Evolutionary conservation across 1,284 basidiomycete genomes (phyloP).

Genomic region (Moniliella sp.): DNA sequence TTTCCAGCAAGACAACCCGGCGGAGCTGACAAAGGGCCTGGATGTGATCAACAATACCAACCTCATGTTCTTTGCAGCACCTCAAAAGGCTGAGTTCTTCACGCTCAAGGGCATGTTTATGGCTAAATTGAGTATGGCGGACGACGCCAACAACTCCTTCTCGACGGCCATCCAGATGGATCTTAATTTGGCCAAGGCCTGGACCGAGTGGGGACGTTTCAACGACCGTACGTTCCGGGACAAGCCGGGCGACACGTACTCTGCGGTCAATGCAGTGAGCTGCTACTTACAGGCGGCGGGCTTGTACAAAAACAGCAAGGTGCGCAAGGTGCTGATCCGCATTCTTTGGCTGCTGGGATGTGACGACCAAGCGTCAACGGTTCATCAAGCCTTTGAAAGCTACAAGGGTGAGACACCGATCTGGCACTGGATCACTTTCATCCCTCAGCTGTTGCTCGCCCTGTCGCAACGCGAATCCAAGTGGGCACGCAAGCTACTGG

Average conservation of each 20-base stretch:
- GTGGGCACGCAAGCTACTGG: slow-evolving; percentile 68
- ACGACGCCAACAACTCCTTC: slow-evolving; percentile 80
- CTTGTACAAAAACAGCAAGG: slow-evolving; percentile 81
- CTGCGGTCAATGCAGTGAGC: slow-evolving; percentile 72
- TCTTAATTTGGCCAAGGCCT: slow-evolving; percentile 79
- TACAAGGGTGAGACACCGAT: slow-evolving; percentile 90
- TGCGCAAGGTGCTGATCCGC: slow-evolving; percentile 68
- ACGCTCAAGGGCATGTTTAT: slow-evolving; percentile 99
- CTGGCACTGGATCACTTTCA: slow-evolving; percentile 97
- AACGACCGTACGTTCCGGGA: slow-evolving; percentile 77
- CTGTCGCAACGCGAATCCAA: slow-evolving; percentile 76
- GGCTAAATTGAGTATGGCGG: slow-evolving; percentile 60
- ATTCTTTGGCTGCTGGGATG: slow-evolving; percentile 89
- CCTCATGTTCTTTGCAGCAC: slow-evolving; percentile 80
- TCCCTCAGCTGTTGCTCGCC: slow-evolving; percentile 80
- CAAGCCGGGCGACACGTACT: slow-evolving; percentile 15
- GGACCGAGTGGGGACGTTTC: slow-evolving; percentile 94
- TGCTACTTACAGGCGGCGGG: slow-evolving; percentile 95
- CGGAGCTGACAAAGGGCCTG: slow-evolving; percentile 73
- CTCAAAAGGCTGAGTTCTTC: slow-evolving; percentile 94
- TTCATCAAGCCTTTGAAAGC: slow-evolving; percentile 74
- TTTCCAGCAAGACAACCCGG: slow-evolving; percentile 64
- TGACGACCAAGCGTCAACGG: slow-evolving; percentile 54
- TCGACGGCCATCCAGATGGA: slow-evolving; percentile 59
- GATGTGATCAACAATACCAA: slow-evolving; percentile 99